Conservation (phyloP, 345 rosid genomes). For the Rhizophora mangle region DNA sequence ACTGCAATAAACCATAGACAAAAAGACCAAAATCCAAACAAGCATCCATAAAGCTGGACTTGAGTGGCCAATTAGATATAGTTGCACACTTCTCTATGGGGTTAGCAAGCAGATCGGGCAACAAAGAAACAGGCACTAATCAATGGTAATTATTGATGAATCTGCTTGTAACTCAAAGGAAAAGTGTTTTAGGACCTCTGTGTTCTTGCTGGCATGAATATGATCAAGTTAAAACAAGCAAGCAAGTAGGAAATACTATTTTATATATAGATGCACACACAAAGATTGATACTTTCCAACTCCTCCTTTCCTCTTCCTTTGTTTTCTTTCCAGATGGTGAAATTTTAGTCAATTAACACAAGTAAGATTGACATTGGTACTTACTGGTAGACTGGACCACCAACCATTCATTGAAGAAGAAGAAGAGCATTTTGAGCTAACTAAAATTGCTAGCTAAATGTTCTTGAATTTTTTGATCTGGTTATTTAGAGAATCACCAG, state of each 20-base stretch:
- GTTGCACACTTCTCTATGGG: neutral
- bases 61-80: neutral
- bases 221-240: neutral
- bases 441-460: constrained; percentile 1
- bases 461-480: constrained; percentile 4
- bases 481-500: constrained; percentile 6
- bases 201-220: neutral
- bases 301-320: neutral
- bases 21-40: too few relatives aligned
- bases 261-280: too few relatives aligned
- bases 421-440: neutral
- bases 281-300: neutral
- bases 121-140: constrained; percentile 1
- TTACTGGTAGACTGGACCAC: neutral
- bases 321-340: neutral
- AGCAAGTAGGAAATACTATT: neutral
- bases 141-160: neutral
- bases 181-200: neutral
- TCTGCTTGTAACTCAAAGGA: neutral
- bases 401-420: neutral
- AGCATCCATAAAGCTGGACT: too few relatives aligned
- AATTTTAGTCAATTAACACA: neutral
- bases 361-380: neutral
- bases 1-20: too few relatives aligned
- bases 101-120: constrained; percentile 16